Percentiles rank a stretch among this genome's conserved stretches.
Conservation (phyloP, 495 filamentous ascomycete genomes). For the Aspergillus diversus region DNA sequence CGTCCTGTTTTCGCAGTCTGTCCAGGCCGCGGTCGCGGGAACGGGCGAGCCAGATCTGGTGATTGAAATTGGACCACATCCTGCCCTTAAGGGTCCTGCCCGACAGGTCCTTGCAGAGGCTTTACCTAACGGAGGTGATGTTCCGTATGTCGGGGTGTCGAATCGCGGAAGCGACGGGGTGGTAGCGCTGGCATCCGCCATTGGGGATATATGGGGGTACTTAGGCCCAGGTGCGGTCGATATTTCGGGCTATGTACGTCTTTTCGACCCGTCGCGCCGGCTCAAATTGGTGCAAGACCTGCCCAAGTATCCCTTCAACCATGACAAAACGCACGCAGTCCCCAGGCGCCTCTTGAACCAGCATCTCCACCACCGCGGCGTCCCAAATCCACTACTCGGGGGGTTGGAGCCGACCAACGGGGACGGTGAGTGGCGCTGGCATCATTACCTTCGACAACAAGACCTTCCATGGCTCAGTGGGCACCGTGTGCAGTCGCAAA, state of each 20-base stretch:
- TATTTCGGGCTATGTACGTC: neutral
- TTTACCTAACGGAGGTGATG: neutral
- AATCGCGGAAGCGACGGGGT: constrained; percentile 38
- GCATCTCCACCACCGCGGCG: neutral
- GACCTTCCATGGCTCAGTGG: constrained; percentile 28
- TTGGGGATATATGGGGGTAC: constrained; percentile 52
- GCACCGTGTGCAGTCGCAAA: constrained; percentile 27
- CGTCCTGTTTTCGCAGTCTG: constrained; percentile 26
- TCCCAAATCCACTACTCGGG: constrained; percentile 31
- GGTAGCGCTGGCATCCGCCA: constrained; percentile 40
- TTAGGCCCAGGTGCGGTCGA: neutral
- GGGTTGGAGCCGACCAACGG: neutral
- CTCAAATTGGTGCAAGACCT: constrained; percentile 24
- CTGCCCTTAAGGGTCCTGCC: constrained; percentile 47
- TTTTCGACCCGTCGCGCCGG: neutral
- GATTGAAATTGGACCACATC: constrained; percentile 59
- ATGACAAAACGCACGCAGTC: constrained; percentile 40
- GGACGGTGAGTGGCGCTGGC: constrained; percentile 30
- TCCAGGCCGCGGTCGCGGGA: constrained; percentile 9
- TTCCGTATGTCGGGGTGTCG: constrained; percentile 46
- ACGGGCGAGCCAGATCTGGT: constrained; percentile 21
- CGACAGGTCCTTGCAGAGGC: constrained; percentile 29
- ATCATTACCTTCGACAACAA: constrained; percentile 17
- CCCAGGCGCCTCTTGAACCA: constrained; percentile 41
- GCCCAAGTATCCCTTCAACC: constrained; percentile 51